A percentile compares a stretch with the other conserved stretches of the same genome.
These are phyloP conservation scores for Saccharomyces uvarum DNA, from an alignment of 1,139 yeast genomes.

Conservation along the genomic window DNA sequence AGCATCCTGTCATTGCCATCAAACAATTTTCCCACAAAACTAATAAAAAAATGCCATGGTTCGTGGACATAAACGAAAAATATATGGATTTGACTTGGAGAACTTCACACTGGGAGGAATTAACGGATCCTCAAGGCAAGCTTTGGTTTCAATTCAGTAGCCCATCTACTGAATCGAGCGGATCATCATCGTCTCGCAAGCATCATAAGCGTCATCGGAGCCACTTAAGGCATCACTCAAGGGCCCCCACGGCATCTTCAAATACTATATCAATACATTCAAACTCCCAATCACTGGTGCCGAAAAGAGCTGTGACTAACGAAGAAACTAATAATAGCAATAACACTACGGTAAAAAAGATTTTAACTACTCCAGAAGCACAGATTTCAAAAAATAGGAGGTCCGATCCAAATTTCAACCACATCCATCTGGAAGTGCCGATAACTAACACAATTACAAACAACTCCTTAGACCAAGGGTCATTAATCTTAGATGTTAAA, in stretches of 20 bases:
- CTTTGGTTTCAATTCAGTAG: constrained; percentile 45
- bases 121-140: constrained; percentile 47
- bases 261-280: background rate
- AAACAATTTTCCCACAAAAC: constrained; percentile 25
- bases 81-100: constrained; percentile 63
- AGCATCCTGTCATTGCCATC: constrained; percentile 27
- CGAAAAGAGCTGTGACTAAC: background rate
- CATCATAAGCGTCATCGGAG: constrained; percentile 11
- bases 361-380: background rate
- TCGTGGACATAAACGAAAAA: constrained; percentile 56
- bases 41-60: constrained; percentile 42
- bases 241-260: background rate
- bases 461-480: background rate
- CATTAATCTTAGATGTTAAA: background rate
- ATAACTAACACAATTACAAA: background rate
- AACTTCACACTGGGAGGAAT: constrained; percentile 53
- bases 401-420: background rate
- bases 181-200: background rate
- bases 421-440: background rate
- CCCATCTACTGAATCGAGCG: constrained; percentile 3
- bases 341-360: background rate
- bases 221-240: background rate
- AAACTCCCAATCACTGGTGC: background rate
- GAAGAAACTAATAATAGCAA: background rate
- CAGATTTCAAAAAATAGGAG: background rate